Evolutionary conservation across 352 stramenopile species (phyloP).

Genomic region (Pythium monospermum): DNA sequence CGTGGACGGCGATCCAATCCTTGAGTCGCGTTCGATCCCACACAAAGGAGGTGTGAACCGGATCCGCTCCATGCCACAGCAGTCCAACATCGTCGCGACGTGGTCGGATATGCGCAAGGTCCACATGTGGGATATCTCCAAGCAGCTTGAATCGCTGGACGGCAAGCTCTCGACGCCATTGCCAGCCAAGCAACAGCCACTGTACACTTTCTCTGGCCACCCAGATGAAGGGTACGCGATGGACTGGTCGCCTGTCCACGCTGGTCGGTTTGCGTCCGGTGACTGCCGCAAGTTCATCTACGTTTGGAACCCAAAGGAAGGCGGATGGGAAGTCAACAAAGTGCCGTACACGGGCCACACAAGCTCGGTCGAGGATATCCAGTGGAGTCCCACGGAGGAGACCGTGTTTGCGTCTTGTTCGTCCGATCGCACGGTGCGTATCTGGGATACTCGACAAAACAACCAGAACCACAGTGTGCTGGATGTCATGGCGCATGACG

Average conservation of each 20-base stretch:
- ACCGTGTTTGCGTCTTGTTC: slow-evolving; percentile 96
- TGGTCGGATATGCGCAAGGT: slow-evolving; percentile 96
- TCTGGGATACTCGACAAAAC: slow-evolving; percentile 97
- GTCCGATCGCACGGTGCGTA: slow-evolving; percentile 91
- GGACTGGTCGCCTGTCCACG: slow-evolving; percentile 93
- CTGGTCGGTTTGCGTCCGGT: slow-evolving; percentile 91
- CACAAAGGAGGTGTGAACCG: slow-evolving; percentile 96
- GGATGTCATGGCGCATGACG: slow-evolving; percentile 88
- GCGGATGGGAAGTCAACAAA: slow-evolving; percentile 84
- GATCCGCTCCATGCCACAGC: slow-evolving; percentile 93
- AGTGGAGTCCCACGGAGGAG: slow-evolving; percentile 96
- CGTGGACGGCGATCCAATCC: slow-evolving; percentile 94
- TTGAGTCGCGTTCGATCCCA: slow-evolving; percentile 94
- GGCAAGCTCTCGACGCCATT: slow-evolving; percentile 56
- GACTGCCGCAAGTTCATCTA: slow-evolving; percentile 98
- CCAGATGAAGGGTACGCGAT: slow-evolving; percentile 97
- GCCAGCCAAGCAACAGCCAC: slow-evolving; percentile 46
- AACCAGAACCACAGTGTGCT: slow-evolving; percentile 87
- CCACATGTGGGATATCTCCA: slow-evolving; percentile 95
- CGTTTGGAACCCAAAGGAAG: slow-evolving; percentile 85
- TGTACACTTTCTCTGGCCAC: slow-evolving; percentile 96
- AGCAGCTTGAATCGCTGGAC: slow-evolving; percentile 86
- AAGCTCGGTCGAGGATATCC: slow-evolving; percentile 95
- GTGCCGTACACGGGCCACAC: slow-evolving; percentile 90
- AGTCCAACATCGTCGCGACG: slow-evolving; percentile 95